A percentile compares a stretch with the other conserved stretches of the same genome.
phyloP scores from a whole-genome alignment of 768 basidiomycete species.

The Leccinum obscurum region DNA sequence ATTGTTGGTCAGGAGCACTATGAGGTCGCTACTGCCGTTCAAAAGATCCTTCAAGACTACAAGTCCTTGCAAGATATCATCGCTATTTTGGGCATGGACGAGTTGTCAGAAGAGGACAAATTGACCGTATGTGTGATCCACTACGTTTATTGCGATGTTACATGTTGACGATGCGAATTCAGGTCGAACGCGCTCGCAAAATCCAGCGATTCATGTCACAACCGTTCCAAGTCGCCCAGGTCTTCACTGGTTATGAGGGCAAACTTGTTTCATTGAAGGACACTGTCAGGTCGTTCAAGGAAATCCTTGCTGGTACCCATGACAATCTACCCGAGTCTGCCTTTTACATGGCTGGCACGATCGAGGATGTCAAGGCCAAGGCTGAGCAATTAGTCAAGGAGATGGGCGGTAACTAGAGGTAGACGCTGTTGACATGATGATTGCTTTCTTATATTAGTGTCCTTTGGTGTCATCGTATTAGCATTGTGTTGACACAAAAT shows the following conservation, averaged over 20 bases:
- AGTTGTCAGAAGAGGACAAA: slow-evolving; percentile 99
- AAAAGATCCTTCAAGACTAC: slow-evolving; percentile 97
- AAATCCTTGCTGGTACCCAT: slow-evolving; percentile 89
- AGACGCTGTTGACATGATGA: slow-evolving; percentile 16
- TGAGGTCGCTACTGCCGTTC: slow-evolving; percentile 92
- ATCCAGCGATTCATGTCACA: slow-evolving; percentile 99
- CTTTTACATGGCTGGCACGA: slow-evolving; percentile 98
- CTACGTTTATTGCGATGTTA: neutral
- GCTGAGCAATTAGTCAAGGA: slow-evolving; percentile 98
- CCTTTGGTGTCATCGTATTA: slow-evolving; percentile 9
- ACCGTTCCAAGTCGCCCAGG: slow-evolving; percentile 99
- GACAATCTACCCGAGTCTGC: slow-evolving; percentile 93
- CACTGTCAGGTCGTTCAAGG: slow-evolving; percentile 95
- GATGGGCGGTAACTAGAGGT: slow-evolving; percentile 53
- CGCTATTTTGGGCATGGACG: slow-evolving; percentile 99
- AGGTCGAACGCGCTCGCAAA: slow-evolving; percentile 98
- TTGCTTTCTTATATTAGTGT: slow-evolving; percentile 6
- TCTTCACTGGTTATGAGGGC: slow-evolving; percentile 99
- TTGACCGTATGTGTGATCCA: slow-evolving; percentile 51
- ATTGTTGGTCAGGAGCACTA: slow-evolving; percentile 96
- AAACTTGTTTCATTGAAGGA: slow-evolving; percentile 96
- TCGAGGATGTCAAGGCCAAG: slow-evolving; percentile 96
- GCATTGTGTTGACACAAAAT: slow-evolving; percentile 13
- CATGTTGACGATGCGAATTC: slow-evolving; percentile 9
- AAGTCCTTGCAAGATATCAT: slow-evolving; percentile 99